Evolutionary conservation across 2,329 filamentous ascomycete species (phyloP).

Genomic region (Pseudodiploospora longispora): DNA sequence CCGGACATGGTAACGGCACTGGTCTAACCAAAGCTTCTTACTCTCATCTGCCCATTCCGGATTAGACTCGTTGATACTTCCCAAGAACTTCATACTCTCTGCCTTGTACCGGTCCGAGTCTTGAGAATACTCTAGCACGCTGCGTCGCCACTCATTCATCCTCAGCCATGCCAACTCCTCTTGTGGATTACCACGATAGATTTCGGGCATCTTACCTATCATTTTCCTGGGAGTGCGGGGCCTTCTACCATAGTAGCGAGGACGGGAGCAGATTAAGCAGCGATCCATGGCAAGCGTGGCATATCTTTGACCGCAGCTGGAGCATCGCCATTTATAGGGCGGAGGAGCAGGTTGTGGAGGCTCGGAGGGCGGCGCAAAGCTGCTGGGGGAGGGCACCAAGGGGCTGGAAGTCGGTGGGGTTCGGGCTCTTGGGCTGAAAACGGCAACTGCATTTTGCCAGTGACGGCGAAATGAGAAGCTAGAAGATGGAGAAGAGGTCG

Average conservation of each 20-base stretch:
- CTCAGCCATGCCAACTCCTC: too few species aligned
- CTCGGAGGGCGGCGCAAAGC: too few species aligned
- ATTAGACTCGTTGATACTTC: not conserved
- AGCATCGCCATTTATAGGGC: not conserved
- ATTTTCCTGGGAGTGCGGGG: constrained; percentile 7
- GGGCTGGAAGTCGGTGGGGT: too few species aligned
- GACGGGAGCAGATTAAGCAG: not conserved
- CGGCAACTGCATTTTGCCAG: too few species aligned
- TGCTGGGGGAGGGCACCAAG: too few species aligned
- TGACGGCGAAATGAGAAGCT: too few species aligned
- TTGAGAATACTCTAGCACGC: not conserved
- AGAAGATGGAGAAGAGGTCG: too few species aligned
- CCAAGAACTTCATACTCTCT: constrained; percentile 1
- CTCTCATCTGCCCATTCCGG: not conserved
- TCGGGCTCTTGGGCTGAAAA: too few species aligned
- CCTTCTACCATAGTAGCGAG: constrained; percentile 16
- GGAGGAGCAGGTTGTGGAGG: not conserved
- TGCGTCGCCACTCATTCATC: constrained; percentile 19
- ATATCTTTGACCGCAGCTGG: not conserved
- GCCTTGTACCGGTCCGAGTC: constrained; percentile 7
- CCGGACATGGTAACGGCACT: not conserved
- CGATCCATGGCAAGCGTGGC: not conserved
- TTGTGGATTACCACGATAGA: too few species aligned
- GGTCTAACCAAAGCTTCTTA: not conserved
- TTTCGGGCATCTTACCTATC: too few species aligned